Evolutionary conservation across 2,329 filamentous ascomycete species (phyloP).

Genomic region (Stachybotrys echinatus): DNA sequence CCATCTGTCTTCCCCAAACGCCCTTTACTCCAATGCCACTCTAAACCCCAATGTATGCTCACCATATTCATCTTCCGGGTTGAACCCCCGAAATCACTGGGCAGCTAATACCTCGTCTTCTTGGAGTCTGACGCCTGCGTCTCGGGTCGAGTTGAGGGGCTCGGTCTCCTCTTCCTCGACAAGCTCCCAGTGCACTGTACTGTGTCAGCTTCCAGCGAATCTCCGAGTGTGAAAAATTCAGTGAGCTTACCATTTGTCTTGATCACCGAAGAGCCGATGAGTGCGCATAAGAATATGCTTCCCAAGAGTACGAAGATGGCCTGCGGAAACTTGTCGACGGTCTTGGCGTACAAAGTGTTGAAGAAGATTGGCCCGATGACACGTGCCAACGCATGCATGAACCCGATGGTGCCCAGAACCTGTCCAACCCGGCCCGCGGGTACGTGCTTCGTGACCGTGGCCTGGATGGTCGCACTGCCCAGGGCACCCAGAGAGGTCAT

Average conservation of each 20-base stretch:
- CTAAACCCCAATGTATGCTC: too few relatives aligned
- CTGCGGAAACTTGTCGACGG: slow-evolving; percentile 72
- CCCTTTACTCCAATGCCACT: too few relatives aligned
- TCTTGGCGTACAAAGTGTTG: slow-evolving; percentile 79
- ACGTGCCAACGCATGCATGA: slow-evolving; percentile 77
- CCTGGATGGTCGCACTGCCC: slow-evolving; percentile 78
- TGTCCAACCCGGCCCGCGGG: slow-evolving; percentile 76
- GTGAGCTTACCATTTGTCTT: slow-evolving; percentile 63
- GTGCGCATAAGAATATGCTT: slow-evolving; percentile 59
- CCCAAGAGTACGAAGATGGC: slow-evolving; percentile 76
- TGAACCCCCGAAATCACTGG: background rate
- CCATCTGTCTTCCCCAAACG: too few relatives aligned
- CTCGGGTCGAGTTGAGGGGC: slow-evolving; percentile 3
- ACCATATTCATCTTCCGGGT: too few relatives aligned
- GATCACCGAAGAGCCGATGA: slow-evolving; percentile 65
- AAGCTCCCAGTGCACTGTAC: slow-evolving; percentile 27
- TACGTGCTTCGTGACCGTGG: slow-evolving; percentile 84
- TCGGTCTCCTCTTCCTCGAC: slow-evolving; percentile 15
- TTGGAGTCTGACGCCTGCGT: background rate
- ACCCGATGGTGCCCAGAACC: slow-evolving; percentile 80
- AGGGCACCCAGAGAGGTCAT: slow-evolving; percentile 77
- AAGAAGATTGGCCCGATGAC: slow-evolving; percentile 78
- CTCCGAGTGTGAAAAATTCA: slow-evolving; percentile 10
- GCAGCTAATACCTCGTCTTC: background rate
- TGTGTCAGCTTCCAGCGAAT: too few relatives aligned